phyloP scores from a whole-genome alignment of 768 basidiomycete species.

The Podaxis mareebaensis region DNA sequence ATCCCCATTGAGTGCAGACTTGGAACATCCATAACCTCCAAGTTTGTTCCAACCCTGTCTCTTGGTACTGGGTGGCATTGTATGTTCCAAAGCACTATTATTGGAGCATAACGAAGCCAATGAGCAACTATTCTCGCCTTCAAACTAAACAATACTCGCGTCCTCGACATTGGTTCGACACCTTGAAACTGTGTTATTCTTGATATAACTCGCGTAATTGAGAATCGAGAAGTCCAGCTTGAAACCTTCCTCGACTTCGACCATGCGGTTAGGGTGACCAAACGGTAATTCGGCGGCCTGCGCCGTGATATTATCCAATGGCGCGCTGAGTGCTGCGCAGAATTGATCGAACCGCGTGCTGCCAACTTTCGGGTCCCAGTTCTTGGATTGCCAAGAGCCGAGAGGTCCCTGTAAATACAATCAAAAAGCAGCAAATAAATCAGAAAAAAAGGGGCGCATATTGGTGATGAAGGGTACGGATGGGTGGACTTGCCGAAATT shows the following conservation, averaged over 20 bases:
- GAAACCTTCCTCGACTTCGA: conserved; percentile 45
- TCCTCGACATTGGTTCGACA: conserved; percentile 29
- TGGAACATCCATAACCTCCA: conserved; percentile 93
- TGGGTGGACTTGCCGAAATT: conserved; percentile 50
- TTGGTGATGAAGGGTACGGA: neutral
- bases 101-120: neutral
- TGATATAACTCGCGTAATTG: conserved; percentile 80
- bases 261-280: conserved; percentile 48
- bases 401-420: conserved; percentile 41
- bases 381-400: conserved; percentile 77
- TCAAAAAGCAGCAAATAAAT: neutral
- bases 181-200: conserved; percentile 30
- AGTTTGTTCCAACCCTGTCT: conserved; percentile 60
- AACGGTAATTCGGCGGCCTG: conserved; percentile 42
- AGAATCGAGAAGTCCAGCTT: conserved; percentile 58
- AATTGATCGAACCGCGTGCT: conserved; percentile 69
- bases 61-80: conserved; percentile 64
- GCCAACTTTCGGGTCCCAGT: conserved; percentile 79
- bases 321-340: conserved; percentile 55
- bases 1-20: conserved; percentile 96
- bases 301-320: conserved; percentile 32
- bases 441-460: neutral
- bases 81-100: conserved; percentile 84
- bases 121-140: neutral
- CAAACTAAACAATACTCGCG: conserved; percentile 24